Evolutionary conservation across 202 grass and related monocot species (phyloP).

Genomic region (Setaria viridis): DNA sequence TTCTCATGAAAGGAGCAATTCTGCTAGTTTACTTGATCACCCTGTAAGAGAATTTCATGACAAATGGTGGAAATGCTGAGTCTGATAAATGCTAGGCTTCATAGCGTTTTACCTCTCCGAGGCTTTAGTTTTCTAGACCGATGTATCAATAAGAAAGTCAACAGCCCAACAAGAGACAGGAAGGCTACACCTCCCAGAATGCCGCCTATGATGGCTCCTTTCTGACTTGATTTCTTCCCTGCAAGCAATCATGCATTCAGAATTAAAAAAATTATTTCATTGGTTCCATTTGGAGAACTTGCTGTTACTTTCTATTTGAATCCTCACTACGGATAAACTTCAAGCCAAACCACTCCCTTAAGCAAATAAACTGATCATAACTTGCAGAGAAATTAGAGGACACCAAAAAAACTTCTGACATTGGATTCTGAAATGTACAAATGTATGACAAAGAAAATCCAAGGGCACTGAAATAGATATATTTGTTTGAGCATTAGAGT

Average conservation of each 20-base stretch:
- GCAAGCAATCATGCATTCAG: slow-evolving; percentile 36
- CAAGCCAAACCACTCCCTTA: neutral
- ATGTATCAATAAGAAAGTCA: slow-evolving; percentile 55
- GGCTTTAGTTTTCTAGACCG: slow-evolving; percentile 47
- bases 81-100: slow-evolving; percentile 1
- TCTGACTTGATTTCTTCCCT: slow-evolving; percentile 64
- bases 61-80: neutral
- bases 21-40: neutral
- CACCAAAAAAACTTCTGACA: neutral
- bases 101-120: slow-evolving; percentile 56
- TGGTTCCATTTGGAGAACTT: neutral
- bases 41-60: neutral
- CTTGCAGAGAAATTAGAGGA: neutral
- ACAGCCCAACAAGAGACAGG: slow-evolving; percentile 52
- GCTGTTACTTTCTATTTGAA: slow-evolving; percentile 7
- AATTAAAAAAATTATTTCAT: neutral
- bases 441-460: neutral
- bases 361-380: slow-evolving; percentile 23
- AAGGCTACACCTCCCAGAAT: slow-evolving; percentile 59
- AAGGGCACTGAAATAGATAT: neutral
- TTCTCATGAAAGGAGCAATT: slow-evolving; percentile 17
- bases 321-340: slow-evolving; percentile 2
- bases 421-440: neutral
- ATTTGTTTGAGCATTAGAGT: slow-evolving; percentile 4
- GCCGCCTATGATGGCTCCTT: slow-evolving; percentile 65